Percentiles rank a stretch among this genome's conserved stretches.
These are phyloP conservation scores for Tulasnella sp. DNA, from an alignment of 768 basidiomycete species.

Conservation along the genomic window DNA sequence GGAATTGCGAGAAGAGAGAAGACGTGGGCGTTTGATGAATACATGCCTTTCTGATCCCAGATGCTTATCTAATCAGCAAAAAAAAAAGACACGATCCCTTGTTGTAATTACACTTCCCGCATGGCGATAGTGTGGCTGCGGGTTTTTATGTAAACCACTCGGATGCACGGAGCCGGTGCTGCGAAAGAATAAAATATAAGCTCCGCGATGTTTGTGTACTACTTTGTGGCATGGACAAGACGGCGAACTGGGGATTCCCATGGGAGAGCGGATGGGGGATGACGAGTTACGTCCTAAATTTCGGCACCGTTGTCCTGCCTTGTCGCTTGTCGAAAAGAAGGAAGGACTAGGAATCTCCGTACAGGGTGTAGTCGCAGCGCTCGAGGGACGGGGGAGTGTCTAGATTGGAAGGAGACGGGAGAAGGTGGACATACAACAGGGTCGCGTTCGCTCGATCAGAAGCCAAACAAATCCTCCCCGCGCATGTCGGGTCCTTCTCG, in stretches of 20 bases:
- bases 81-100: neutral
- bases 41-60: neutral
- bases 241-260: neutral
- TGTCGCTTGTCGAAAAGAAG: neutral
- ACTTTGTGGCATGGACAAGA: neutral
- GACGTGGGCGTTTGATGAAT: conserved; percentile 1
- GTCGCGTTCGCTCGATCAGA: neutral
- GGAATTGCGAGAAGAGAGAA: neutral
- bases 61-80: neutral
- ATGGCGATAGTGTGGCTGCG: conserved; percentile 9
- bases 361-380: neutral
- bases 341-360: neutral
- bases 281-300: neutral
- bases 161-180: neutral
- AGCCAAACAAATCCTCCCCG: neutral
- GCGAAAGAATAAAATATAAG: neutral
- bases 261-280: neutral
- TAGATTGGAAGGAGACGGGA: neutral
- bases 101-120: neutral
- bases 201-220: neutral
- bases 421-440: neutral
- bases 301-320: neutral
- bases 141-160: neutral
- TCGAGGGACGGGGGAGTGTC: neutral
- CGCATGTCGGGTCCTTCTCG: neutral